phyloP scores from a whole-genome alignment of 352 stramenopile genomes.

The Phytophthora boehmeriae region DNA sequence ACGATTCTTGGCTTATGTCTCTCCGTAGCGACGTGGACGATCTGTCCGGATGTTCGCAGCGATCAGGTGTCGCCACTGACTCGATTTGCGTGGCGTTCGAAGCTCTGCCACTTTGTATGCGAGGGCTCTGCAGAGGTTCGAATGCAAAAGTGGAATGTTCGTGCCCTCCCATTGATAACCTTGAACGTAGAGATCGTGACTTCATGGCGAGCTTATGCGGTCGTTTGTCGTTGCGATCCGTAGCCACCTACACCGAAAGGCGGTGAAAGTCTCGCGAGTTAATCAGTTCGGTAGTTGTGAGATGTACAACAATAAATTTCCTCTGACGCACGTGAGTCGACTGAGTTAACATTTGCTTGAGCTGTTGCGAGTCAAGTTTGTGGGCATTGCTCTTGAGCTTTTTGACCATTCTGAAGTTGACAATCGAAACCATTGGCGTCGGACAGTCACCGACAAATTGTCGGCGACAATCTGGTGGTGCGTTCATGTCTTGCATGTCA shows the following conservation, averaged over 20 bases:
- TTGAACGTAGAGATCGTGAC: not conserved
- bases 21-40: not conserved
- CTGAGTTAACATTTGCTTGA: too few species aligned
- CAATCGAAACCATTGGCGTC: not conserved
- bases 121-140: too few species aligned
- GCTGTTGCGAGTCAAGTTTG: too few species aligned
- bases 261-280: too few species aligned
- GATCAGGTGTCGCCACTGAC: not conserved
- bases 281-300: too few species aligned
- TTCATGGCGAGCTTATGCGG: slow-evolving; percentile 1
- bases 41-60: not conserved
- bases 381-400: not conserved
- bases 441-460: not conserved
- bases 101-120: not conserved
- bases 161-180: not conserved
- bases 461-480: not conserved
- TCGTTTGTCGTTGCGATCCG: not conserved
- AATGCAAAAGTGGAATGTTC: not conserved
- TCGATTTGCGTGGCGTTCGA: not conserved
- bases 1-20: not conserved
- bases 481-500: not conserved
- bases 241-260: not conserved
- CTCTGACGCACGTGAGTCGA: too few species aligned
- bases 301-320: too few species aligned
- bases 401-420: not conserved